Conservation (phyloP, 768 basidiomycete species). For the Mycena kentingensis region DNA sequence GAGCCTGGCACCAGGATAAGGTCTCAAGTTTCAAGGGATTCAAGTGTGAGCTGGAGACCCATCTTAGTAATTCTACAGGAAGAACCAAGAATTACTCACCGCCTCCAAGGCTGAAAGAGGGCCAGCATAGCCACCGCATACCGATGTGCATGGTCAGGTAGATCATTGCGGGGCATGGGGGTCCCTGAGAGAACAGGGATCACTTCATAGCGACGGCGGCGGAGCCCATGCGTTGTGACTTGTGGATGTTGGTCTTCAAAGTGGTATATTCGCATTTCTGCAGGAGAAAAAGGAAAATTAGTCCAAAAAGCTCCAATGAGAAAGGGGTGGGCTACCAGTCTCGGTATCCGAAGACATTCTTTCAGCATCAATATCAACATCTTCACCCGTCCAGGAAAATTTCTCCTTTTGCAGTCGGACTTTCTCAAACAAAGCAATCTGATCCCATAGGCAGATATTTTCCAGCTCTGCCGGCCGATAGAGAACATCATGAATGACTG, state of each 20-base stretch:
- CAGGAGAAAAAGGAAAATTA: neutral
- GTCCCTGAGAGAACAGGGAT: constrained; percentile 16
- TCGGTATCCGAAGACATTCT: no score
- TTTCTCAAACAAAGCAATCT: constrained; percentile 1
- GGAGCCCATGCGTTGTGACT: neutral
- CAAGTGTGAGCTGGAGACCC: neutral
- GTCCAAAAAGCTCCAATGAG: neutral
- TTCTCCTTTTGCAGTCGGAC: neutral
- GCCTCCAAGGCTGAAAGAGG: constrained; percentile 14
- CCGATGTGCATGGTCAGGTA: neutral
- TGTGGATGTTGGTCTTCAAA: constrained; percentile 12
- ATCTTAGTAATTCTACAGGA: neutral
- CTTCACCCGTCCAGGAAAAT: neutral
- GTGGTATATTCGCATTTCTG: neutral
- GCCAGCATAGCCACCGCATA: constrained; percentile 16
- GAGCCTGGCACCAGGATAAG: constrained; percentile 1
- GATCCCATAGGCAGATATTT: constrained; percentile 13
- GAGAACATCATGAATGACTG: constrained; percentile 6
- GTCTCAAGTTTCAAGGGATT: constrained; percentile 7
- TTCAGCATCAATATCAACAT: neutral
- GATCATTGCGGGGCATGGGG: constrained; percentile 12
- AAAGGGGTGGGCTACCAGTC: no score
- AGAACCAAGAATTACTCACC: neutral
- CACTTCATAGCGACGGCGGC: neutral
- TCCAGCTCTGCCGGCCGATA: constrained; percentile 7